Base-by-base conservation (phyloP, 371 early-diverging fungal genomes). In the Dinochytrium kinnereticum region DNA sequence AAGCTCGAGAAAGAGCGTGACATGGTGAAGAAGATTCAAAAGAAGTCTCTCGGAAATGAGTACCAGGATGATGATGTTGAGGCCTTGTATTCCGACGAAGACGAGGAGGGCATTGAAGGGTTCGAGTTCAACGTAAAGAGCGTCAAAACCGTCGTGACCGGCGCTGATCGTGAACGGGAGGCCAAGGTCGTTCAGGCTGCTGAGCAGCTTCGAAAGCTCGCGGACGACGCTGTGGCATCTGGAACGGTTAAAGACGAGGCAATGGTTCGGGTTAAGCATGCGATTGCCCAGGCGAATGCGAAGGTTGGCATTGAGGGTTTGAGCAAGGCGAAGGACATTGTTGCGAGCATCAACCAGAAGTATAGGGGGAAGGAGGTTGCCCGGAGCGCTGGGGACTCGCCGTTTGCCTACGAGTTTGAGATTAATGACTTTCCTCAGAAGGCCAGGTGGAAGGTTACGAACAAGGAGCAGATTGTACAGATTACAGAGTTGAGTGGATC, bases 401-500 rank as follows among this genome's bases (percentile, higher is more conserved):
- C 82, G 24, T 83, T 78, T 70, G 77, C 79, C 17, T 53, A 89
- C 74, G 98, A 99, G 81, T 91, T 99, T 77, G 93, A 93, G 73
- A 97, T 99, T 81, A 99, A 99, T 80, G 98, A 99, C 82, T 98
- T 91, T 77, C 97, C 97, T 34, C 94, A 95, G 77, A 93, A 94
- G 80, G 97, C 98, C n/a, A 87, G 98, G 70, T 94, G 95, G 94
- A 90, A 90, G 77, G 98, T 97, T 61, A 98, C 97, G 21, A 95
- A 95, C 82, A 95, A 94, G 88, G 96, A 96, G 70, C 91, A 93
- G 85, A 95, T 98, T 55, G 87, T 88, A 30, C 92, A 91, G 82
- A 95, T 98, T 68, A 91, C 91, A 13, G 97, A 98, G 76, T 82
- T 92, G 51, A 91, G 95, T 15, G 96, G 96, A 5, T 95, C 96